Base-by-base conservation (phyloP, 345 rosid genomes). In the Gossypium australe region DNA sequence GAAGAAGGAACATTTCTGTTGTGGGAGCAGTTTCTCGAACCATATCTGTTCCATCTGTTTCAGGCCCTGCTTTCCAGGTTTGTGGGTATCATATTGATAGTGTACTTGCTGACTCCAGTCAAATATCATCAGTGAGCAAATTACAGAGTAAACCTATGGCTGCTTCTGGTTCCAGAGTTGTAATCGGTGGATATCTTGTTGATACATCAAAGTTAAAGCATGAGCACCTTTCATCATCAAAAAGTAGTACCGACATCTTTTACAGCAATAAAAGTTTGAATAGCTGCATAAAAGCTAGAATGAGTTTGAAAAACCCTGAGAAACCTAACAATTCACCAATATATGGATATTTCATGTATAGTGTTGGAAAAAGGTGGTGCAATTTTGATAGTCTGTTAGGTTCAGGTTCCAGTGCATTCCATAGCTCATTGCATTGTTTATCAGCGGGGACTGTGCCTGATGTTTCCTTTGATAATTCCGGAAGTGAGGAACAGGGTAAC, bases 31-130 rank as follows among this genome's bases (percentile, higher is more conserved):
- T 94, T 69, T 91, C 95, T 61, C 84, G 96, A 53, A 80, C 93
- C 7, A 82, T 94, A 77, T 92, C 98, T 6, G 94, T 86, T 74
- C 98, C 98, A 18, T 94, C 97, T 2, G 97, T 94, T 14, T 94
- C 97, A 5, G 93, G 98, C 58, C 97, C 97, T 51, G 80, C 97
- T 34, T 86, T 91, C 81, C 93, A 95, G 84, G 76, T 74, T 63
- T 93, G 94, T 80, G 90, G 97, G 7, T 91, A 95, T 83, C 99
- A 95, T 73, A 73, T 89, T 55, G 93, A 95, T 80, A 85, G 86
- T 59, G 82, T 84, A 53, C 79, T 89, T 52, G 83, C 88, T 64
- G 88, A 76, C 3, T 48, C 82, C 7, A 67, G 81, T 78, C 77
- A 80, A 76, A 41, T 71, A 51, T 38, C 59, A 2, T 55, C 34